Conservation (phyloP, 495 filamentous ascomycete genomes). For the Neurospora sublineolata region DNA sequence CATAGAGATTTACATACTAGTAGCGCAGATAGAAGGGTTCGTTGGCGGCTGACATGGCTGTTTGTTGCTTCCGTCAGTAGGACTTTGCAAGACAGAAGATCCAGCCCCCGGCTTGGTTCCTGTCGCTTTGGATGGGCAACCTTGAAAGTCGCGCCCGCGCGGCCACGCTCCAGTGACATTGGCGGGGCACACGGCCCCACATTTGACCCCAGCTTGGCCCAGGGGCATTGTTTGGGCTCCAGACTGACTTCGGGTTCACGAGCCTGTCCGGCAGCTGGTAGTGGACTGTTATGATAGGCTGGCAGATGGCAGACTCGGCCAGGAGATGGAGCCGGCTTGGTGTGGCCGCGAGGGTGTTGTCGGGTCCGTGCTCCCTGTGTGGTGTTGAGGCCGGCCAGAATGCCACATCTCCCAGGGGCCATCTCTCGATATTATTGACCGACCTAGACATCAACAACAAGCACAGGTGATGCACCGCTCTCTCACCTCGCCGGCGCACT, state of each 20-base stretch:
- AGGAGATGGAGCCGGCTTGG: neutral
- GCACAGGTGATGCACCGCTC: constrained; percentile 17
- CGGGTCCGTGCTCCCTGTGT: neutral
- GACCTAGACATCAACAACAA: constrained; percentile 12
- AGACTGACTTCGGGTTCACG: neutral
- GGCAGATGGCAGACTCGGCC: constrained; percentile 11
- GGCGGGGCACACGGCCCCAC: constrained; percentile 16
- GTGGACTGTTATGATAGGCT: neutral
- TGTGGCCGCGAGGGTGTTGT: neutral
- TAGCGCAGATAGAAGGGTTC: constrained; percentile 96
- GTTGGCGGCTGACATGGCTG: constrained; percentile 24
- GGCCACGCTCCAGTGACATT: constrained; percentile 3
- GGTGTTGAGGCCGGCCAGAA: constrained; percentile 12
- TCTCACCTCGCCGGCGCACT: constrained; percentile 10
- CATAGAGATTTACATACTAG: constrained; percentile 52
- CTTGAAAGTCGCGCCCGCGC: constrained; percentile 4
- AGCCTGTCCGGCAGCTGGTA: neutral
- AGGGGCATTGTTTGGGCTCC: neutral
- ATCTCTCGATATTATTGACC: constrained; percentile 17
- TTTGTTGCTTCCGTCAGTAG: constrained; percentile 3
- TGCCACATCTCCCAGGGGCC: constrained; percentile 26
- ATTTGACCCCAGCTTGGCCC: neutral
- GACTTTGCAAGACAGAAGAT: neutral
- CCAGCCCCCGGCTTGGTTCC: neutral
- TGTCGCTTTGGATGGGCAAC: constrained; percentile 8